A percentile compares a stretch with the other conserved stretches of the same genome.
phyloP scores from a whole-genome alignment of 805 yeast genomes.

The Yarrowia porcina region DNA sequence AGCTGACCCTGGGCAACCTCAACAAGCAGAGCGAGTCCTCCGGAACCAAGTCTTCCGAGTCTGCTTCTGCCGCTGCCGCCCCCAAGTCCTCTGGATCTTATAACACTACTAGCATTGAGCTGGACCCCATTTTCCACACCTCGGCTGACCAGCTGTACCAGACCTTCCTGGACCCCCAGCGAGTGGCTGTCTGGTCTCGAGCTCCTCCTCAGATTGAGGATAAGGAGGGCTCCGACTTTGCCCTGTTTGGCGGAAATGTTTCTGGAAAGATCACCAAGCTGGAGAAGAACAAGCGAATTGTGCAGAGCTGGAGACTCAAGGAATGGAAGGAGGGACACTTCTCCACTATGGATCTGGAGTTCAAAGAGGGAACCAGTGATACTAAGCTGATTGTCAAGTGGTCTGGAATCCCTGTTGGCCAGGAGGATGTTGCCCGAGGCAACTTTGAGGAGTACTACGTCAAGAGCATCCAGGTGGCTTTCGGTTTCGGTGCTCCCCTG shows the following conservation, averaged over 20 bases:
- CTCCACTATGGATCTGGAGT: slow-evolving; percentile 62
- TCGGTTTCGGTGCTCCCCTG: slow-evolving; percentile 93
- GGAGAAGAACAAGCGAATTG: slow-evolving; percentile 56
- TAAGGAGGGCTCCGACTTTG: slow-evolving; percentile 56
- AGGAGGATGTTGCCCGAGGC: slow-evolving; percentile 78
- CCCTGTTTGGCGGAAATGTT: slow-evolving; percentile 84
- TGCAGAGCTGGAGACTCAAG: slow-evolving; percentile 79
- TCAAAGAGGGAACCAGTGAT: slow-evolving; percentile 78
- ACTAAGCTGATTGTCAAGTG: slow-evolving; percentile 76
- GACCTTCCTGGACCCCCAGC: slow-evolving; percentile 69
- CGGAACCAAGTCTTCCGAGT: slow-evolving; percentile 22
- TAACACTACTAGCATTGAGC: slow-evolving; percentile 74
- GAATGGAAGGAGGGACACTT: slow-evolving; percentile 86
- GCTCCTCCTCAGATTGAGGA: slow-evolving; percentile 60
- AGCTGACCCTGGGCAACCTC: slow-evolving; percentile 53
- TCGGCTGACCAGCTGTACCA: slow-evolving; percentile 80
- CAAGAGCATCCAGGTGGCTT: slow-evolving; percentile 81
- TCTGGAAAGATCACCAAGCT: slow-evolving; percentile 64
- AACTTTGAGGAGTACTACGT: slow-evolving; percentile 90
- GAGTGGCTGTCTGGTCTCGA: slow-evolving; percentile 90
- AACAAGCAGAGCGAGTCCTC: slow-evolving; percentile 31
- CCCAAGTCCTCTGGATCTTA: slow-evolving; percentile 38
- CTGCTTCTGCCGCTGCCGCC: slow-evolving; percentile 41
- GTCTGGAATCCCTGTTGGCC: slow-evolving; percentile 91
- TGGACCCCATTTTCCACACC: slow-evolving; percentile 79